phyloP scores from a whole-genome alignment of 1,284 basidiomycete genomes.

The Nidula niveotomentosa region DNA sequence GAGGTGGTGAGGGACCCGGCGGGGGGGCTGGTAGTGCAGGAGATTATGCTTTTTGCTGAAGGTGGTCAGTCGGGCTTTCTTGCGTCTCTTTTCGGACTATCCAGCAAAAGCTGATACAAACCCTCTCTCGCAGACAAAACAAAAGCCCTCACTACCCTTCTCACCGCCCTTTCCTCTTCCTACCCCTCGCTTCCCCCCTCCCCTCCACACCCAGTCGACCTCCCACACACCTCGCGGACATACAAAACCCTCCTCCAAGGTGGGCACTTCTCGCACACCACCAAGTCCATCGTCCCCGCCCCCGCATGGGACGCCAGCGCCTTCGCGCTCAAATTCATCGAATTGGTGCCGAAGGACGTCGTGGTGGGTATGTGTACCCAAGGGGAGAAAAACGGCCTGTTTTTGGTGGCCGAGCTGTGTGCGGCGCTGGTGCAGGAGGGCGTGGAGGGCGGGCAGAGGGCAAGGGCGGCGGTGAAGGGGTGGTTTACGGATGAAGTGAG shows the following conservation, averaged over 20 bases:
- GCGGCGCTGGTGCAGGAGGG: slow-evolving; percentile 54
- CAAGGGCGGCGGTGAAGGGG: slow-evolving; percentile 45
- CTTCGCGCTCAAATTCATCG: slow-evolving; percentile 63
- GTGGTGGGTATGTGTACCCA: slow-evolving; percentile 56
- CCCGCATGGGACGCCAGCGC: slow-evolving; percentile 50
- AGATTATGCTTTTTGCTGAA: slow-evolving; percentile 80
- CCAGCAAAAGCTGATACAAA: neutral
- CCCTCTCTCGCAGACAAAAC: slow-evolving; percentile 59
- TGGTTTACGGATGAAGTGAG: slow-evolving; percentile 53
- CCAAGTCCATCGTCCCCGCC: slow-evolving; percentile 49
- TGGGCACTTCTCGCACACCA: slow-evolving; percentile 77
- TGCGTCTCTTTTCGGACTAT: neutral
- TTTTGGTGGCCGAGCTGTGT: slow-evolving; percentile 78
- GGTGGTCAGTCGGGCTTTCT: slow-evolving; percentile 56
- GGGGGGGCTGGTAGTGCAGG: slow-evolving; percentile 73
- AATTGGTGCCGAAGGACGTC: slow-evolving; percentile 53
- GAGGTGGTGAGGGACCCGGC: slow-evolving; percentile 72
- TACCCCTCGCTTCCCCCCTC: slow-evolving; percentile 53
- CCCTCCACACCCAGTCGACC: slow-evolving; percentile 68
- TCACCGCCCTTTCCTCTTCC: slow-evolving; percentile 50
- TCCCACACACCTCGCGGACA: slow-evolving; percentile 76
- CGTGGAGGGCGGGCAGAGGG: slow-evolving; percentile 28
- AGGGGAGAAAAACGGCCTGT: slow-evolving; percentile 63
- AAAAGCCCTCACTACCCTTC: slow-evolving; percentile 56
- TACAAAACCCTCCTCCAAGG: slow-evolving; percentile 89